Conservation (phyloP, 371 early-diverging fungal genomes). For the Zopfochytrium polystomum region DNA sequence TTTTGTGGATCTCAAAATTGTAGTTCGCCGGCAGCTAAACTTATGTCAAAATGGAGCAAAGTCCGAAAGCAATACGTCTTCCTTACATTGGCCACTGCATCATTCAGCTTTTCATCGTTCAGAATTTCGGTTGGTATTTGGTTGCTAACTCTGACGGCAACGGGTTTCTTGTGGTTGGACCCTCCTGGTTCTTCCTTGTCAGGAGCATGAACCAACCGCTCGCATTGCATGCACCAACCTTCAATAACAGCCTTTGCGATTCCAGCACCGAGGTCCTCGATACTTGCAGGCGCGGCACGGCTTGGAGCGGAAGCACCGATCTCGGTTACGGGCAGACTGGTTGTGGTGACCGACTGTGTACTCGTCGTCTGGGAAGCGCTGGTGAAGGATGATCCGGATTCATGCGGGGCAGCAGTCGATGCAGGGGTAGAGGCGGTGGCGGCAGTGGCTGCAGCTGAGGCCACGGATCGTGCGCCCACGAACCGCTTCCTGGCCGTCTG, state of each 20-base stretch:
- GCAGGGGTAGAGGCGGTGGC: too few species aligned
- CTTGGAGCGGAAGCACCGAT: constrained; percentile 1
- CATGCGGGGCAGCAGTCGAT: too few species aligned
- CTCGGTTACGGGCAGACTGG: too few species aligned
- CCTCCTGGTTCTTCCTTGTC: not conserved
- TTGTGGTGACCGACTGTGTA: too few species aligned
- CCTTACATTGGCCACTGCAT: constrained; percentile 44
- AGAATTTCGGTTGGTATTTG: constrained; percentile 85
- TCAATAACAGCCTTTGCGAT: too few species aligned
- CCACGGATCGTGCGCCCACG: too few species aligned
- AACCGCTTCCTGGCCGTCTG: constrained; percentile 34
- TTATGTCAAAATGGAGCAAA: not conserved
- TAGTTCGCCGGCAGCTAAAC: constrained; percentile 92
- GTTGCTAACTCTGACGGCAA: constrained; percentile 51
- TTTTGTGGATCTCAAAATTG: constrained; percentile 99
- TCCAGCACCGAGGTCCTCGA: not conserved
- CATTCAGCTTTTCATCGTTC: constrained; percentile 71
- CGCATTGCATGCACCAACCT: not conserved
- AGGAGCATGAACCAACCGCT: not conserved
- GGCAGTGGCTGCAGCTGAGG: too few species aligned
- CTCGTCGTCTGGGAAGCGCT: too few species aligned
- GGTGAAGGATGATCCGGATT: too few species aligned
- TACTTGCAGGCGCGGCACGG: not conserved
- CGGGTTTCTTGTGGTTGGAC: not conserved
- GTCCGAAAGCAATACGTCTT: too few species aligned